phyloP scores from a whole-genome alignment of 257 asterid genomes.

The Jacaranda copaia region DNA sequence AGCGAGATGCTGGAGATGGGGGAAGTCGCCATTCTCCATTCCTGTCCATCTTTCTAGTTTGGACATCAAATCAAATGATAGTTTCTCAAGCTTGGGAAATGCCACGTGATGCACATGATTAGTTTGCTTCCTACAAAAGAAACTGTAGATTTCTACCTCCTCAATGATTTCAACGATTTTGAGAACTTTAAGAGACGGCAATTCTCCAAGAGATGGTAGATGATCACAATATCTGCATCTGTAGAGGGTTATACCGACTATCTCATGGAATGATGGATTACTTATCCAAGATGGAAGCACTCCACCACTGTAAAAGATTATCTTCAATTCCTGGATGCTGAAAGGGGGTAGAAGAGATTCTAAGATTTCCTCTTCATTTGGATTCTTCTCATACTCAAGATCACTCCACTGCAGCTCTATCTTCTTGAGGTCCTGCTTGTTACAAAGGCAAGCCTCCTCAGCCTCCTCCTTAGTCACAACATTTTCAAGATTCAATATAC shows the following conservation, averaged over 20 bases:
- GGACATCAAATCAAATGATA: constrained; percentile 37
- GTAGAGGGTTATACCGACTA: constrained; percentile 27
- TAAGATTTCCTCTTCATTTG: constrained; percentile 31
- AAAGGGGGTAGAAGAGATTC: constrained; percentile 26
- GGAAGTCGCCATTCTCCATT: constrained; percentile 25
- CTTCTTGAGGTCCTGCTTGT: constrained; percentile 26
- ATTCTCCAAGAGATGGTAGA: constrained; percentile 39
- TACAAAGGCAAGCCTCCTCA: constrained; percentile 18
- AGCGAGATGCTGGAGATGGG: constrained; percentile 13
- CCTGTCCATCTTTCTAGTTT: constrained; percentile 36
- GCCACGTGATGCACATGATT: constrained; percentile 1
- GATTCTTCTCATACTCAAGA: not conserved
- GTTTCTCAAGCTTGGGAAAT: constrained; percentile 38
- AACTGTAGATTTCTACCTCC: constrained; percentile 8
- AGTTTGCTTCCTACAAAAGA: constrained; percentile 19
- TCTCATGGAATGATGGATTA: constrained; percentile 24
- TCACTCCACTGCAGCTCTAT: constrained; percentile 32
- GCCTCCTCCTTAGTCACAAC: constrained; percentile 23
- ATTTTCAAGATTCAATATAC: constrained; percentile 35
- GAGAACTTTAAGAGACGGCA: constrained; percentile 42
- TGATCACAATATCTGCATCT: constrained; percentile 30
- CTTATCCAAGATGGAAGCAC: constrained; percentile 41
- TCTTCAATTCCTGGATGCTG: constrained; percentile 27
- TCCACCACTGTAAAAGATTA: constrained; percentile 28
- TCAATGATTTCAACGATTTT: constrained; percentile 24